Percentiles rank a stretch among this genome's conserved stretches.
These are phyloP conservation scores for Capsicum rhomboideum DNA, from an alignment of 257 asterid species.

Conservation along the genomic window DNA sequence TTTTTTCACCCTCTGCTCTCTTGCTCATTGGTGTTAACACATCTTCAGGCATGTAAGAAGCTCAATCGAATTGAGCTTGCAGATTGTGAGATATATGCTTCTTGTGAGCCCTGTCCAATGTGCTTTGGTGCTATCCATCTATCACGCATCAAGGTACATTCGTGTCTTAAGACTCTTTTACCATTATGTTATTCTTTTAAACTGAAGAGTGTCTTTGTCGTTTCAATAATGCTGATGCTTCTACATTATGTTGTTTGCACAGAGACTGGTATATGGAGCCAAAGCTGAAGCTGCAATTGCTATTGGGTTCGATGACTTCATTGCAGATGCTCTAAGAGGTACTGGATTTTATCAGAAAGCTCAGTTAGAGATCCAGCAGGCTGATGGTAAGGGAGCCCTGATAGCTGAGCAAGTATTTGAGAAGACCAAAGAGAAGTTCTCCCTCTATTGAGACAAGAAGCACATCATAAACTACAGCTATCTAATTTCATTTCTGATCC, in stretches of 20 bases:
- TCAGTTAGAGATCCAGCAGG: conserved; percentile 66
- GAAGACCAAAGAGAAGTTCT: conserved; percentile 84
- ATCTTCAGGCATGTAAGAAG: conserved; percentile 88
- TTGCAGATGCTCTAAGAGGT: conserved; percentile 92
- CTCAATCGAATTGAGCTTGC: conserved; percentile 86
- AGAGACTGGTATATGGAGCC: conserved; percentile 96
- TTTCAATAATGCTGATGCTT: background rate
- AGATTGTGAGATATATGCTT: conserved; percentile 94
- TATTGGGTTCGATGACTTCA: conserved; percentile 94
- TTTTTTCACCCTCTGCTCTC: background rate
- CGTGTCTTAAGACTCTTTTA: background rate
- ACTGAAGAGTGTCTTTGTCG: background rate
- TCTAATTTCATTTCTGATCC: background rate
- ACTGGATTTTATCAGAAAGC: conserved; percentile 93
- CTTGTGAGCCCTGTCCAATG: conserved; percentile 98
- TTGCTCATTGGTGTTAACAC: background rate
- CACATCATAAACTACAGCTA: background rate
- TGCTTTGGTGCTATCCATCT: conserved; percentile 99
- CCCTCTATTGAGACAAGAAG: conserved; percentile 34
- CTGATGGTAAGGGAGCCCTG: conserved; percentile 69
- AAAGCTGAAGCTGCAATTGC: conserved; percentile 98
- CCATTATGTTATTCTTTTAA: background rate
- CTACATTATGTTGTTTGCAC: background rate
- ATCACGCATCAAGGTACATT: conserved; percentile 73
- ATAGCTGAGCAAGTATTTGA: conserved; percentile 95